Percentiles rank a stretch among this genome's conserved stretches.
These are phyloP conservation scores for Lipomyces orientalis DNA, from an alignment of 805 yeast species.

Conservation along the genomic window DNA sequence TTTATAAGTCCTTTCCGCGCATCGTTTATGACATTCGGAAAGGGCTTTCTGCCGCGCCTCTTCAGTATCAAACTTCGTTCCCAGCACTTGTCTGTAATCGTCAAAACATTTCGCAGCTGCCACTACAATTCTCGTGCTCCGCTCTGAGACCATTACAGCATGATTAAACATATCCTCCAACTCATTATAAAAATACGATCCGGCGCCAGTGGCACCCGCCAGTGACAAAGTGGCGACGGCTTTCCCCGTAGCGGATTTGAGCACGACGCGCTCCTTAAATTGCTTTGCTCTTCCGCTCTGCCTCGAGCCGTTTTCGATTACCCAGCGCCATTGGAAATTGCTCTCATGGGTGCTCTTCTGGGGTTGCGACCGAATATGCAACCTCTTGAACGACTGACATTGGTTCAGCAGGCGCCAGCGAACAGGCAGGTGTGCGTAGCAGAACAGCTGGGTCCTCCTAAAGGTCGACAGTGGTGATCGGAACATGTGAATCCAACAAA, in stretches of 20 bases:
- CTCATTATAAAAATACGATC: slow-evolving; percentile 28
- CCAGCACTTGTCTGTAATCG: slow-evolving; percentile 66
- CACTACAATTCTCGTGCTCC: slow-evolving; percentile 37
- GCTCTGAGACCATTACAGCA: slow-evolving; percentile 26
- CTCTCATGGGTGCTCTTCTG: neutral
- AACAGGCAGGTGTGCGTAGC: neutral
- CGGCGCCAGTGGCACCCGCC: slow-evolving; percentile 25
- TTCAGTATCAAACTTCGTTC: slow-evolving; percentile 49
- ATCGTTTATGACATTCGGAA: slow-evolving; percentile 67
- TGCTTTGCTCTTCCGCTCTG: neutral
- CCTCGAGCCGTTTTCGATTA: neutral
- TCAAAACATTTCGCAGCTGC: slow-evolving; percentile 78
- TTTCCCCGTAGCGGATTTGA: slow-evolving; percentile 13
- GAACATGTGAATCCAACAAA: neutral
- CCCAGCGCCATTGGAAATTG: neutral
- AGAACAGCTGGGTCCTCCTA: neutral
- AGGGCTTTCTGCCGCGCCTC: slow-evolving; percentile 61
- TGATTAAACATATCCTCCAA: slow-evolving; percentile 24
- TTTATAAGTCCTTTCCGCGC: slow-evolving; percentile 76
- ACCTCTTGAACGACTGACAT: neutral
- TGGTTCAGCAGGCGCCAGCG: neutral
- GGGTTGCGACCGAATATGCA: neutral
- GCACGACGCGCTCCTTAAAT: neutral
- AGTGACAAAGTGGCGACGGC: slow-evolving; percentile 14
- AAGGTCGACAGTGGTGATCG: neutral